These are phyloP conservation scores for Suillus spraguei DNA, from an alignment of 768 basidiomycete genomes.

Conservation along the genomic window DNA sequence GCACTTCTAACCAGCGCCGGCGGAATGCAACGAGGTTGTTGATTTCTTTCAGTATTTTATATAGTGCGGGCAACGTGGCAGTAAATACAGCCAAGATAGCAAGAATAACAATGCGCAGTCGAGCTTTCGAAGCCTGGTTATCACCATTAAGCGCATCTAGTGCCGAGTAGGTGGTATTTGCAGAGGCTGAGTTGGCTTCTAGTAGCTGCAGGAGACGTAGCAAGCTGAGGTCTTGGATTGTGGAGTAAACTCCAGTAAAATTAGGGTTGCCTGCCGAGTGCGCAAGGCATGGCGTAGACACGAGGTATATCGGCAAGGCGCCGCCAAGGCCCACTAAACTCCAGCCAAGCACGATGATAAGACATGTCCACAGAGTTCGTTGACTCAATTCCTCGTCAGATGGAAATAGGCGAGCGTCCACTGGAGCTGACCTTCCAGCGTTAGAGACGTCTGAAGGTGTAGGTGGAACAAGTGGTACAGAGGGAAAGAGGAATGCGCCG, in stretches of 20 bases:
- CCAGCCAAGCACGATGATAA: constrained; percentile 68
- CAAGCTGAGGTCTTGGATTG: constrained; percentile 76
- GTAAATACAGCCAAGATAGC: constrained; percentile 62
- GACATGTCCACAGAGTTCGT: constrained; percentile 66
- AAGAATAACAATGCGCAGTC: constrained; percentile 68
- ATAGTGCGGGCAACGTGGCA: constrained; percentile 66
- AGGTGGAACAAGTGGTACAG: constrained; percentile 63
- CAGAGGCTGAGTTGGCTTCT: constrained; percentile 43
- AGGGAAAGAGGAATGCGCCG: constrained; percentile 72
- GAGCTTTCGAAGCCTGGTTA: constrained; percentile 45
- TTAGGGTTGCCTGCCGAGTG: constrained; percentile 44
- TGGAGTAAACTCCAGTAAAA: constrained; percentile 64
- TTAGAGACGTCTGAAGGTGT: constrained; percentile 59
- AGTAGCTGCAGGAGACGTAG: constrained; percentile 69
- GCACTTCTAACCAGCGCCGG: constrained; percentile 59
- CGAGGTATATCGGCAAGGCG: constrained; percentile 72
- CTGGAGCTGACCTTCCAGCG: constrained; percentile 48
- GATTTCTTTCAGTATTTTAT: constrained; percentile 67
- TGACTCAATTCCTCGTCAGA: constrained; percentile 77
- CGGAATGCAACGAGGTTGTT: constrained; percentile 55
- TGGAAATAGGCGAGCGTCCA: constrained; percentile 62
- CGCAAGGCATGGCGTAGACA: constrained; percentile 69
- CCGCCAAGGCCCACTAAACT: constrained; percentile 69
- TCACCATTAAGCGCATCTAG: constrained; percentile 37
- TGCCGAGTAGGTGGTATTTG: constrained; percentile 23